Evolutionary conservation across 345 rosid species (phyloP), one percentile per base, ranked within the genome.

Genomic region (Hirschfeldia incana): DNA sequence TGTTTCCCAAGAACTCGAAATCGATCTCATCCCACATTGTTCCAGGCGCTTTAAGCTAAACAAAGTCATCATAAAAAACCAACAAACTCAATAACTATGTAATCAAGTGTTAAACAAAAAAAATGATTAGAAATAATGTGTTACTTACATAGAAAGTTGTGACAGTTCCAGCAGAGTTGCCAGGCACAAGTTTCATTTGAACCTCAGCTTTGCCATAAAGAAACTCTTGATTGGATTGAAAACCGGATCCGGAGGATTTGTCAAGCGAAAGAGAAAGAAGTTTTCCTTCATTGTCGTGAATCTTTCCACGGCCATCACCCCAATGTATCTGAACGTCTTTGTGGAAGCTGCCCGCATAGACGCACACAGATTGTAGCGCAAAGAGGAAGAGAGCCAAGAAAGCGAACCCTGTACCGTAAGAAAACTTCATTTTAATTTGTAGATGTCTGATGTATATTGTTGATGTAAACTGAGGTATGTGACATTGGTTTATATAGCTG

Each of bases 1-100:
- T 27, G 62, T 82, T 82, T 16, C 85, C 83, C 75, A 83, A 46
- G 80, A 83, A 78, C 64, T 83, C 85, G 12, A 78, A 71, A 46
- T 83, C 85, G 2, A 83, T 76, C 71, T 83, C 85, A 33, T 83
- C 85, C 80, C 79, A 80, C 0, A 53, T 34, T 21, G 67, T 5
- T 49, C 77, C 85, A 0, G 67, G 74, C 2, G 85, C 72, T 42
- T 72, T 72, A 4, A 78, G 11, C 82, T 78, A 17, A 73, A 72
- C 72, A 78, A 65, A 4, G 10, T 34, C 67, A 69, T 70, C 26
- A 76, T 2, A 32, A 34, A 29, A 3, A 65, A 9, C 61, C 51
- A 44, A 3, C 26, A 39, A 30, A 53, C 0, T 68, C 33, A 68
- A 42, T 39, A 67, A 16, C 26, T 16, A 36, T 13, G 7, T 5